Evolutionary conservation across 2,329 filamentous ascomycete genomes (phyloP).

Genomic region (Fonsecaea multimorphosa): DNA sequence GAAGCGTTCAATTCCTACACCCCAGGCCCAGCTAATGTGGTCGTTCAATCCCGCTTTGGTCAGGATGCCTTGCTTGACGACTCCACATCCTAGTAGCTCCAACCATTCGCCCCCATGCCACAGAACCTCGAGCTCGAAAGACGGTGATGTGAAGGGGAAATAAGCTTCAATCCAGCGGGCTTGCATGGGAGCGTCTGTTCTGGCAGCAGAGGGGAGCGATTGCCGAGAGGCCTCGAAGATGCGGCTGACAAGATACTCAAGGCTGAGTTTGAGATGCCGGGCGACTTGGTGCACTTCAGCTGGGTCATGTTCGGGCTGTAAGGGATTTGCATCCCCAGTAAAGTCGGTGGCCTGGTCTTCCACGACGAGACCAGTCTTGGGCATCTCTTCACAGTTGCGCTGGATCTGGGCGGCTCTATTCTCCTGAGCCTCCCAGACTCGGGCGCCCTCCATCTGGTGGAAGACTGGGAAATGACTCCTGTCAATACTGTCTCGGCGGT

Average conservation of each 20-base stretch:
- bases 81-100: slow-evolving; percentile 90
- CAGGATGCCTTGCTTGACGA: slow-evolving; percentile 83
- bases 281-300: slow-evolving; percentile 83
- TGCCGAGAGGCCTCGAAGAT: slow-evolving; percentile 80
- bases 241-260: slow-evolving; percentile 88
- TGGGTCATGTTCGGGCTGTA: slow-evolving; percentile 74
- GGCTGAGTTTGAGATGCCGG: slow-evolving; percentile 82
- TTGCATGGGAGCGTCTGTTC: slow-evolving; percentile 71
- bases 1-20: slow-evolving; percentile 89
- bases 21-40: slow-evolving; percentile 92
- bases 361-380: slow-evolving; percentile 45
- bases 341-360: slow-evolving; percentile 52
- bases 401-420: slow-evolving; percentile 42
- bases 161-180: slow-evolving; percentile 96
- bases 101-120: slow-evolving; percentile 95
- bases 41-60: slow-evolving; percentile 75
- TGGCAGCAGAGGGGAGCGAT: slow-evolving; percentile 45
- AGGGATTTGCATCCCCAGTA: slow-evolving; percentile 78
- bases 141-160: slow-evolving; percentile 95
- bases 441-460: slow-evolving; percentile 97
- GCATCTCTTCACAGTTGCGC: slow-evolving; percentile 72
- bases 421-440: slow-evolving; percentile 67
- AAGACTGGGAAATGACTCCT: slow-evolving; percentile 95
- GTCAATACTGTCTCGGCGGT: slow-evolving; percentile 92
- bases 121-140: slow-evolving; percentile 94